Percentiles rank a stretch among this genome's conserved stretches.
phyloP scores from a whole-genome alignment of 495 filamentous ascomycete species.

The Penicillium cataractarum region DNA sequence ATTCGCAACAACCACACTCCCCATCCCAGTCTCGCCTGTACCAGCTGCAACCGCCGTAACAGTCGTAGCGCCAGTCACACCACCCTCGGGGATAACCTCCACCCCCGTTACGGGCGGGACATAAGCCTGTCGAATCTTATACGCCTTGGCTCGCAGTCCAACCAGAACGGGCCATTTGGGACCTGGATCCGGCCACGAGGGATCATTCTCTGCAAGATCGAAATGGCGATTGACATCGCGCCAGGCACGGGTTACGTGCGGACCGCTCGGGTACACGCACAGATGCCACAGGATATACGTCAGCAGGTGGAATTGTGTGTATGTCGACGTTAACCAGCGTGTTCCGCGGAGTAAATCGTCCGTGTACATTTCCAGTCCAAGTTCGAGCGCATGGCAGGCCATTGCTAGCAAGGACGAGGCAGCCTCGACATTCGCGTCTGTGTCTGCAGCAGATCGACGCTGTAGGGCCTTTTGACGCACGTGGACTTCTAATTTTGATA shows the following conservation, averaged over 20 bases:
- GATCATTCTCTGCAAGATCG: slow-evolving; percentile 21
- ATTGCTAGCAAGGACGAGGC: slow-evolving; percentile 21
- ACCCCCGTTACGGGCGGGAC: not conserved
- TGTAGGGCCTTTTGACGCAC: slow-evolving; percentile 30
- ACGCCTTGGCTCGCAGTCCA: slow-evolving; percentile 33
- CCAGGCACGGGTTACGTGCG: slow-evolving; percentile 27
- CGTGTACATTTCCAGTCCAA: slow-evolving; percentile 23
- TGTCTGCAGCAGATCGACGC: slow-evolving; percentile 6
- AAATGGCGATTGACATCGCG: slow-evolving; percentile 24
- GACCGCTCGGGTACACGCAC: slow-evolving; percentile 29
- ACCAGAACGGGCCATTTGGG: slow-evolving; percentile 27
- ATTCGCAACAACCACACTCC: not conserved
- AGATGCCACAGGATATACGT: slow-evolving; percentile 40
- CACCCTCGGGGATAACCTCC: not conserved
- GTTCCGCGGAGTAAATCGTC: slow-evolving; percentile 35
- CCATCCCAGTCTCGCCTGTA: not conserved
- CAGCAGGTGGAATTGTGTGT: slow-evolving; percentile 34
- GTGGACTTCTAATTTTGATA: slow-evolving; percentile 32
- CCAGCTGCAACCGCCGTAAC: not conserved
- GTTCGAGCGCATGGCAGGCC: slow-evolving; percentile 27
- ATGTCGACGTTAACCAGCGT: slow-evolving; percentile 34
- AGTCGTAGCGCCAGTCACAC: not conserved
- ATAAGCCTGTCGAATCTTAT: slow-evolving; percentile 22
- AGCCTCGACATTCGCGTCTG: slow-evolving; percentile 9
- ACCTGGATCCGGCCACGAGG: slow-evolving; percentile 14